A percentile compares a stretch with the other conserved stretches of the same genome.
Conservation (phyloP, 768 basidiomycete species). For the Rossbeevera mucosa region DNA sequence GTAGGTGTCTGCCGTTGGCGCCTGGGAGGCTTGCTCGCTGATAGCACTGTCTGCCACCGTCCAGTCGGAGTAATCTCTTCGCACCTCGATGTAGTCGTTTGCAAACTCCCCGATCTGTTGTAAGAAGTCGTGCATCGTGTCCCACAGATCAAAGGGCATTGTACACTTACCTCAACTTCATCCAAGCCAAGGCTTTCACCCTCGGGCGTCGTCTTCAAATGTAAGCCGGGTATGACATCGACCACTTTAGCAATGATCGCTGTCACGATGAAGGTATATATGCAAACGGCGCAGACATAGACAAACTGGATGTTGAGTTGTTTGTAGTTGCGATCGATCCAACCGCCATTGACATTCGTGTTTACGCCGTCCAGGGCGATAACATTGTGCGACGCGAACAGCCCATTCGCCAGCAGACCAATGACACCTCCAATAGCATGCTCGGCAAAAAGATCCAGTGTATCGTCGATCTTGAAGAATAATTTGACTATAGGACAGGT, state of each 20-base stretch:
- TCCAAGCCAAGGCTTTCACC: constrained; percentile 64
- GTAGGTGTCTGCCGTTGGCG: constrained; percentile 9
- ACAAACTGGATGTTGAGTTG: constrained; percentile 77
- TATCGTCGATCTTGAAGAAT: constrained; percentile 72
- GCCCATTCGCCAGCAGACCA: constrained; percentile 65
- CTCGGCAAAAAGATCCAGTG: constrained; percentile 88
- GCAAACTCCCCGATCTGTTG: constrained; percentile 66
- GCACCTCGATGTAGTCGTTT: constrained; percentile 64
- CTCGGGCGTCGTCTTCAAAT: constrained; percentile 48
- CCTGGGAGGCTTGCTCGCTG: constrained; percentile 6
- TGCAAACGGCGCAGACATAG: constrained; percentile 53
- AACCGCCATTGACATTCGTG: constrained; percentile 52
- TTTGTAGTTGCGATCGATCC: constrained; percentile 72
- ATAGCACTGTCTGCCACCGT: constrained; percentile 26
- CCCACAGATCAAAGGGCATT: not conserved
- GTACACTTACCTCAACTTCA: constrained; percentile 56
- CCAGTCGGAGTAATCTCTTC: constrained; percentile 60
- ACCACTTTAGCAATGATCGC: constrained; percentile 54
- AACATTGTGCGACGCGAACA: constrained; percentile 66
- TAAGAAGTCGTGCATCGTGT: not conserved
- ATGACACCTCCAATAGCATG: constrained; percentile 84
- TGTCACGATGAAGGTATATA: constrained; percentile 59
- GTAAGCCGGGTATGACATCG: constrained; percentile 55
- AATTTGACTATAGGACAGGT: constrained; percentile 59
- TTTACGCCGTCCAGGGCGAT: constrained; percentile 68